These are phyloP conservation scores for Nannochloropsis salina DNA, from an alignment of 108 stramenopile genomes.

Conservation along the genomic window DNA sequence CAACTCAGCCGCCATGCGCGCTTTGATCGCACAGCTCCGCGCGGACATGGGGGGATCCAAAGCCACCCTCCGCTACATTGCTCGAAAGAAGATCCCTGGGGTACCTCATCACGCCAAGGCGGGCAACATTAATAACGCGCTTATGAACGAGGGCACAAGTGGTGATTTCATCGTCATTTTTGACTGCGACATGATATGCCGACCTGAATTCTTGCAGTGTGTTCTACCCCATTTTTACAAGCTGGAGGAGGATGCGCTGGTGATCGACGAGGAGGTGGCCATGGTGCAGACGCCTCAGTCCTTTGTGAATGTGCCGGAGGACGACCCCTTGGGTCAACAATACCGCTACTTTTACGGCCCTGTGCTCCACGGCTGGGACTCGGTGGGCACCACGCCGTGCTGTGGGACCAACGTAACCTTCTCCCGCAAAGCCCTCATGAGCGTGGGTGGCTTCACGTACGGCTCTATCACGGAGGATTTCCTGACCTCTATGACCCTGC, in stretches of 20 bases:
- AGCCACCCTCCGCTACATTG: not conserved
- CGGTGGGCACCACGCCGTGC: slow-evolving; percentile 6
- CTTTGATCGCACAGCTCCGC: not conserved
- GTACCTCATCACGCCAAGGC: not conserved
- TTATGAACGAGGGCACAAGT: slow-evolving; percentile 7
- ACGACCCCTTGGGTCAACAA: not conserved
- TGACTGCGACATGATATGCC: slow-evolving; percentile 20
- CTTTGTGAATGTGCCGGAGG: not conserved
- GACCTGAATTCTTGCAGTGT: slow-evolving; percentile 16
- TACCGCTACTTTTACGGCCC: not conserved
- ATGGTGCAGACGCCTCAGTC: not conserved
- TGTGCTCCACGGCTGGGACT: not conserved
- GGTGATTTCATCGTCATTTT: slow-evolving; percentile 1
- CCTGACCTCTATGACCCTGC: not conserved
- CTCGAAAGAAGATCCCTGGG: not conserved
- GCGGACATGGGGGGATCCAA: not conserved
- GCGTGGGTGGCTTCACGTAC: not conserved
- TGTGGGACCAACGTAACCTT: slow-evolving; percentile 17
- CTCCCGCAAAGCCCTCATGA: slow-evolving; percentile 3
- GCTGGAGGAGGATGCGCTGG: not conserved
- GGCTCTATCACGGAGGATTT: slow-evolving; percentile 7
- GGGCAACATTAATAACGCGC: not conserved
- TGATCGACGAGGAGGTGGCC: not conserved
- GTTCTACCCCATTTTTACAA: slow-evolving; percentile 11
- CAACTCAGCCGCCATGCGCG: not conserved